Evolutionary conservation across 1,284 basidiomycete genomes (phyloP).

Genomic region (Cryptococcus sp.): DNA sequence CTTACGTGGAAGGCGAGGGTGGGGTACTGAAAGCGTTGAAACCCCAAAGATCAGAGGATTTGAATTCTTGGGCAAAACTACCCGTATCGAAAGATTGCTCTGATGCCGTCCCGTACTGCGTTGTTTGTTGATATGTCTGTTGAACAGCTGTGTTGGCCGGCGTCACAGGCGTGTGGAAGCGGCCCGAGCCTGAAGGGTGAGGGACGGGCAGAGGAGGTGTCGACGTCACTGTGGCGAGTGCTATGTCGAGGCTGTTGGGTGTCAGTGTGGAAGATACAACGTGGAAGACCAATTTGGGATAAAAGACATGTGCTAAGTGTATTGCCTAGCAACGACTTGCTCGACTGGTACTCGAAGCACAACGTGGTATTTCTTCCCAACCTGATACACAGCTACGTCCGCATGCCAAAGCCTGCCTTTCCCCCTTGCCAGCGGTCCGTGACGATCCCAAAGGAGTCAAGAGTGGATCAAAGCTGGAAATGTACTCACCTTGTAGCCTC

Average conservation of each 20-base stretch:
- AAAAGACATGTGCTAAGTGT: background rate
- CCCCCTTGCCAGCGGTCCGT: too few species aligned
- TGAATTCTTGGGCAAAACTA: constrained; percentile 6
- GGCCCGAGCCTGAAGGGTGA: constrained; percentile 12
- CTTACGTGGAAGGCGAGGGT: constrained; percentile 49
- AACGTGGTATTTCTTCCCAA: too few species aligned
- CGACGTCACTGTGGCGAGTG: constrained; percentile 33
- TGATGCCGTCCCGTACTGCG: constrained; percentile 5
- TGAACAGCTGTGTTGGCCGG: constrained; percentile 7
- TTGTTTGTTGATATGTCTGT: constrained; percentile 3
- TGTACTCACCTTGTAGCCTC: too few species aligned
- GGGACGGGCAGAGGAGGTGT: constrained; percentile 28
- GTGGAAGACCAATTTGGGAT: background rate
- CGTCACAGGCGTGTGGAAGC: constrained; percentile 11
- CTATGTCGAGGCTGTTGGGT: constrained; percentile 13
- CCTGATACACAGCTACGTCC: too few species aligned
- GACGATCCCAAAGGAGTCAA: too few species aligned
- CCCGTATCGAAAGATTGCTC: too few species aligned
- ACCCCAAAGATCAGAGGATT: constrained; percentile 12
- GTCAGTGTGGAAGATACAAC: background rate
- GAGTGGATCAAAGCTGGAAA: too few species aligned
- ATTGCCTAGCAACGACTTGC: background rate
- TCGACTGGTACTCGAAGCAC: too few species aligned
- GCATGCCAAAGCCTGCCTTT: too few species aligned
- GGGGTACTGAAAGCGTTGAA: constrained; percentile 32